Base-by-base conservation (phyloP, 208 protist genomes). In the Trypanosoma scelopori region DNA sequence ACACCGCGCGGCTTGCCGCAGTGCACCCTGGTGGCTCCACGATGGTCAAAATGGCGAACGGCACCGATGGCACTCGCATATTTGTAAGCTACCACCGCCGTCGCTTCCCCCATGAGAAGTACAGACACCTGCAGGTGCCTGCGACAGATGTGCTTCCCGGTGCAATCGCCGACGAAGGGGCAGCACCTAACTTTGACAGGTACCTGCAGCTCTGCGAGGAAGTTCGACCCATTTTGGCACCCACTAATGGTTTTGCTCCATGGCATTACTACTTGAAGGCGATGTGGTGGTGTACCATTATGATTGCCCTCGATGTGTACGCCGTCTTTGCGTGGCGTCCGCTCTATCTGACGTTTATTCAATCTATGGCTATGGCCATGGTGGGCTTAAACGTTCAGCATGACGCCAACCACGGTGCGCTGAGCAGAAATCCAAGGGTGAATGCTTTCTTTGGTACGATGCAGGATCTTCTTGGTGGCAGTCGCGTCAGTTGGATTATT, bases 321-420 rank as follows among this genome's bases (percentile, higher is more conserved):
- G 82, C 78, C 15, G 62, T 92, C 18, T 80, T 87, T 59, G 76
- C 75, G 56, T 79, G 65, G 51, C 80, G 86, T 28, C 42, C 72
- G 12, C 73, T 78, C 48, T 73, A 65, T n/a, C 59, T 89, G 32
- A 92, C 80, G 3, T n/a, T 87, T 13, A 20, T 92, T 52, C 81
- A 88, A 71, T 92, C 86, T 5, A 39, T 92, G 20, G 76, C 79
- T 15, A 89, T 89, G 83, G 86, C 86, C 16, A 84, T 89, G 78
- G 72, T 92, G n/a, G 86, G 83, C 2, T 72, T 92, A 12, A 92
- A 92, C 69, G 83, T 92, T 28, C 86, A 92, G 57, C 86, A 92
- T 68, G 86, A 92, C 67, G 86, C 83, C 35, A 92, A 92, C 73
- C 86, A 92, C 74, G 86, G 86, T 12, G 82, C 86, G 3, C 39